A percentile compares a stretch with the other conserved stretches of the same genome.
phyloP scores from a whole-genome alignment of 495 filamentous ascomycete species.

The Lasiosphaeria hispida region DNA sequence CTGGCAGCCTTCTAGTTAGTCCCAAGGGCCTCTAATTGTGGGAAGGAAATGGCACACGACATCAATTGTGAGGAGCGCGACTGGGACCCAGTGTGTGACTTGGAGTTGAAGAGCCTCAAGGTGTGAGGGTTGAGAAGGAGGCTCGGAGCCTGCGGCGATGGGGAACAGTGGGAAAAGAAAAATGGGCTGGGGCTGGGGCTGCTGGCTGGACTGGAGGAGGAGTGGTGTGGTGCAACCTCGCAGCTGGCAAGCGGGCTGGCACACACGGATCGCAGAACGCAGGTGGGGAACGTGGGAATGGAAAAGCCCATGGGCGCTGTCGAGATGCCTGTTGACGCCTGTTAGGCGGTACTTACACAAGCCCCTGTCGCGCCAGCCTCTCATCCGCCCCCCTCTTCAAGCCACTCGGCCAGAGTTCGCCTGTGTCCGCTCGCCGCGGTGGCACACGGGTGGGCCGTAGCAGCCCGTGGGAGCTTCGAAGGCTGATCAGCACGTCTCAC shows the following conservation, averaged over 20 bases:
- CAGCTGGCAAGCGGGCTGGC: not conserved
- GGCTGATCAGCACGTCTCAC: slow-evolving; percentile 1
- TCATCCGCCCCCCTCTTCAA: not conserved
- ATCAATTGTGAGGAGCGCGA: slow-evolving; percentile 3
- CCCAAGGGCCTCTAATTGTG: not conserved
- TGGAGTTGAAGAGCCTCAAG: slow-evolving; percentile 10
- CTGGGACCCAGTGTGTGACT: not conserved
- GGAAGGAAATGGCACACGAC: not conserved
- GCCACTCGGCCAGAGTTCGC: too few relatives aligned
- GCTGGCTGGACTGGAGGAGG: not conserved
- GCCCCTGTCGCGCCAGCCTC: not conserved
- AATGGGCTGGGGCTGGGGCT: slow-evolving; percentile 8
- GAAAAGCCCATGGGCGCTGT: not conserved
- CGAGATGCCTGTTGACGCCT: not conserved
- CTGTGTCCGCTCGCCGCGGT: too few relatives aligned
- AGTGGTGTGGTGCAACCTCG: too few relatives aligned
- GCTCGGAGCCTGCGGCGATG: not conserved
- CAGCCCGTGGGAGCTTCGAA: too few relatives aligned
- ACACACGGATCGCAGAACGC: not conserved
- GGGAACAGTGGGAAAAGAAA: slow-evolving; percentile 5
- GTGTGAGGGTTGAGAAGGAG: slow-evolving; percentile 6
- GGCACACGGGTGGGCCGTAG: too few relatives aligned
- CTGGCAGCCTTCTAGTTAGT: too few relatives aligned
- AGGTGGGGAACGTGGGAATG: not conserved
- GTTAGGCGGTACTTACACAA: slow-evolving; percentile 7